Percentiles rank a stretch among this genome's conserved stretches.
These are phyloP conservation scores for Eucalyptus pumila DNA, from an alignment of 345 rosid genomes.

Conservation along the genomic window DNA sequence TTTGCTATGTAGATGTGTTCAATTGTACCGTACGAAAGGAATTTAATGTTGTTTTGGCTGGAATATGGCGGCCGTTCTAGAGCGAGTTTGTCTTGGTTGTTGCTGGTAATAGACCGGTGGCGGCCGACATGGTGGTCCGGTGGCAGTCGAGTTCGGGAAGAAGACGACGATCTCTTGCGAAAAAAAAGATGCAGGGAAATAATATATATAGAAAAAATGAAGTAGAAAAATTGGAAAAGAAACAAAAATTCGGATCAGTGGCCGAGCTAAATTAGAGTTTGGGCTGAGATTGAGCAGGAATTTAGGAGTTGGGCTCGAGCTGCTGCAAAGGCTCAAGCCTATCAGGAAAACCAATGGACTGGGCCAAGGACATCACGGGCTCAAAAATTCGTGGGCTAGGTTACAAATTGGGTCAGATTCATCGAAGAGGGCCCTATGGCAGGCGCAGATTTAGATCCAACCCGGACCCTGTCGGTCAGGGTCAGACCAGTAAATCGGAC, in stretches of 20 bases:
- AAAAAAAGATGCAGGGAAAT: rapidly evolving
- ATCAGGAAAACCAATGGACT: neutral
- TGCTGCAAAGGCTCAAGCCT: no score
- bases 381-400: neutral
- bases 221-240: no score
- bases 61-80: neutral
- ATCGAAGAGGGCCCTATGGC: neutral
- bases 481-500: neutral
- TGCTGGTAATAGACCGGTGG: neutral
- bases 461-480: neutral
- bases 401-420: neutral
- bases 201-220: no score
- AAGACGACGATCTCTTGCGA: neutral
- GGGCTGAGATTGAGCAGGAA: neutral
- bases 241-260: neutral
- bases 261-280: neutral
- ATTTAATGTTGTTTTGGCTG: neutral
- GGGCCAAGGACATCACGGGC: neutral
- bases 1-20: neutral
- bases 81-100: neutral
- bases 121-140: no score
- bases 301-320: no score
- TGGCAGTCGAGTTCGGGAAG: neutral
- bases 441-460: neutral
- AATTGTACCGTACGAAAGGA: neutral